A percentile compares a stretch with the other conserved stretches of the same genome.
Conservation (phyloP, 164 flowering plant species). For the Magnolia changhungtana region DNA sequence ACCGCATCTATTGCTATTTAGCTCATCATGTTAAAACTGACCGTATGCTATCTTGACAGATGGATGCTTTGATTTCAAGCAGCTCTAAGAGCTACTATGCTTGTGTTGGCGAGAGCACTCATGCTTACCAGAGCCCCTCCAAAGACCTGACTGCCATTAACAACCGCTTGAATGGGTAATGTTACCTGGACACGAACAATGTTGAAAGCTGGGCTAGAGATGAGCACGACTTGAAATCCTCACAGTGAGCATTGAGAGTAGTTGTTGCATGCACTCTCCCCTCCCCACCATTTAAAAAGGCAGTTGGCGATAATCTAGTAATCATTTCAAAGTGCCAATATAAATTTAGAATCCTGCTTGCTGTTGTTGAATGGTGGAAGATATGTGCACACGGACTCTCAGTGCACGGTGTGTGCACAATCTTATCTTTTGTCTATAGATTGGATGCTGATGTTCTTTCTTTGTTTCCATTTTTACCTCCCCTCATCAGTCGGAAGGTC, state of each 20-base stretch:
- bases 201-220: neutral
- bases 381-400: no score
- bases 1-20: neutral
- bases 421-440: neutral
- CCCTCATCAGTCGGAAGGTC: slow-evolving; percentile 37
- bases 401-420: no score
- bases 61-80: slow-evolving; percentile 86
- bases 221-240: neutral
- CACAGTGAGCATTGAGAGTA: neutral
- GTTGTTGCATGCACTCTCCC: neutral
- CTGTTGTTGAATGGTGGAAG: no score
- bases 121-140: slow-evolving; percentile 97
- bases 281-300: neutral
- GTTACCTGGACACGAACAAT: neutral
- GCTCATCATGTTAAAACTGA: neutral
- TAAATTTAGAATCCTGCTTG: no score
- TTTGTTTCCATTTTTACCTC: neutral
- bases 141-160: slow-evolving; percentile 89
- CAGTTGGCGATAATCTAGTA: neutral
- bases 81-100: slow-evolving; percentile 95
- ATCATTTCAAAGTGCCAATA: no score
- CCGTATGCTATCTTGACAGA: slow-evolving; percentile 39
- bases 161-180: slow-evolving; percentile 79
- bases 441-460: slow-evolving; percentile 5
- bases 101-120: slow-evolving; percentile 98